A percentile compares a stretch with the other conserved stretches of the same genome.
These are phyloP conservation scores for Cercospora sp. DNA, from an alignment of 2,329 filamentous ascomycete genomes.

Conservation along the genomic window DNA sequence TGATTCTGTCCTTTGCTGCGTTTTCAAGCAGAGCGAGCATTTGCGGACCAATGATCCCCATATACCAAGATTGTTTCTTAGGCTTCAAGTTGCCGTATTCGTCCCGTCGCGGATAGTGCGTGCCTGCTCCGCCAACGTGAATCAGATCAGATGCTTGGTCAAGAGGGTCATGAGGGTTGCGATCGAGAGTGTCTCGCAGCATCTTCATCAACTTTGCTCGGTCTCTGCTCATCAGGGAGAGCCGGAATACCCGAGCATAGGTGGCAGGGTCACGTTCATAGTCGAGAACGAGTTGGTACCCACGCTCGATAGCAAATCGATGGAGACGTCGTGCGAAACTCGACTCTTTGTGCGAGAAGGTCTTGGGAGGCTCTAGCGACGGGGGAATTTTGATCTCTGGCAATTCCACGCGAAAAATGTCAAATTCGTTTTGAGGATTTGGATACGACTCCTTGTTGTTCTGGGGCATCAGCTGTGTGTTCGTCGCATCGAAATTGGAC, in stretches of 20 bases:
- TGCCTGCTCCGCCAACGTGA: constrained; percentile 67
- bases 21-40: constrained; percentile 32
- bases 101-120: constrained; percentile 54
- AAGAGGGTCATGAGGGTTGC: constrained; percentile 51
- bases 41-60: constrained; percentile 35
- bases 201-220: constrained; percentile 28
- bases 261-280: constrained; percentile 41
- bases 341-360: constrained; percentile 63
- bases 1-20: constrained; percentile 30
- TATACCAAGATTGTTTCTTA: constrained; percentile 30
- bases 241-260: constrained; percentile 32
- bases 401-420: constrained; percentile 14
- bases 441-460: neutral
- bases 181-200: constrained; percentile 45
- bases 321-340: constrained; percentile 72
- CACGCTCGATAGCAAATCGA: constrained; percentile 63
- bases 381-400: constrained; percentile 22
- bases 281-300: constrained; percentile 57
- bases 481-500: constrained; percentile 1
- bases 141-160: constrained; percentile 64
- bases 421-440: constrained; percentile 6
- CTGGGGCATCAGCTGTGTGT: neutral
- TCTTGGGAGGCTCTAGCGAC: constrained; percentile 43
- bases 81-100: constrained; percentile 60
- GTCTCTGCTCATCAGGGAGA: constrained; percentile 29